Evolutionary conservation across 2,329 filamentous ascomycete species (phyloP).

Genomic region (Elsinoe batatas): DNA sequence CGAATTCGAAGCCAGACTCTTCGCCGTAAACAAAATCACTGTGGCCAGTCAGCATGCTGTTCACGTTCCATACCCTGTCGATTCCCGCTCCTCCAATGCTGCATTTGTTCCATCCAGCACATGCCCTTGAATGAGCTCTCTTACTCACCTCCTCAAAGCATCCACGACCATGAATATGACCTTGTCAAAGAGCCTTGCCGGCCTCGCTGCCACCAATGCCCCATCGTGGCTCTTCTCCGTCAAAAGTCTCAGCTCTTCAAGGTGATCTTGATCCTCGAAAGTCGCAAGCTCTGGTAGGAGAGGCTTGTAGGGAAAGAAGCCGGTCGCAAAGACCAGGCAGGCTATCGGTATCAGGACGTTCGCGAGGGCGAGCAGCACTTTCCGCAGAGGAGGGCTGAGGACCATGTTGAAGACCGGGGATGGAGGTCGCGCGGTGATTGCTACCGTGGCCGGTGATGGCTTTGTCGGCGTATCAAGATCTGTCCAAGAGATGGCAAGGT

Average conservation of each 20-base stretch:
- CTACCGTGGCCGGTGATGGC: conserved; percentile 6
- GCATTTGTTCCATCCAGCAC: background rate
- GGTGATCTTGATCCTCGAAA: conserved; percentile 19
- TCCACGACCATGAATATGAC: conserved; percentile 97
- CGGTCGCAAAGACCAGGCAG: conserved; percentile 61
- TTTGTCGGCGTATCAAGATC: background rate
- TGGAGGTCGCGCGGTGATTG: background rate
- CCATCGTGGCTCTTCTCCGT: conserved; percentile 6
- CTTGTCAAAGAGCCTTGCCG: conserved; percentile 69
- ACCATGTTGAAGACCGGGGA: background rate
- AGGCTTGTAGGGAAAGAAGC: conserved; percentile 97
- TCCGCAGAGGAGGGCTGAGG: background rate
- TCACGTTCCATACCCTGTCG: background rate
- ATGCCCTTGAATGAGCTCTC: background rate
- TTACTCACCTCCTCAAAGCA: conserved; percentile 67
- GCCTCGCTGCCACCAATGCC: conserved; percentile 34
- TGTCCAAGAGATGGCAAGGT: background rate
- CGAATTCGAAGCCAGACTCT: conserved; percentile 73
- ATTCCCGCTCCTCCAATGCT: too few species aligned
- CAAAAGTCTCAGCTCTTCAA: conserved; percentile 15
- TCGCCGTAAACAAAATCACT: conserved; percentile 89
- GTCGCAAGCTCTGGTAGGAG: conserved; percentile 73
- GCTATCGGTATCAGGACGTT: conserved; percentile 71
- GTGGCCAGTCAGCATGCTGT: conserved; percentile 19
- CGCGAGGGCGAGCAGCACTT: conserved; percentile 48